These are phyloP conservation scores for Curvularia hawaiiensis DNA, from an alignment of 2,329 filamentous ascomycete genomes.

Conservation along the genomic window DNA sequence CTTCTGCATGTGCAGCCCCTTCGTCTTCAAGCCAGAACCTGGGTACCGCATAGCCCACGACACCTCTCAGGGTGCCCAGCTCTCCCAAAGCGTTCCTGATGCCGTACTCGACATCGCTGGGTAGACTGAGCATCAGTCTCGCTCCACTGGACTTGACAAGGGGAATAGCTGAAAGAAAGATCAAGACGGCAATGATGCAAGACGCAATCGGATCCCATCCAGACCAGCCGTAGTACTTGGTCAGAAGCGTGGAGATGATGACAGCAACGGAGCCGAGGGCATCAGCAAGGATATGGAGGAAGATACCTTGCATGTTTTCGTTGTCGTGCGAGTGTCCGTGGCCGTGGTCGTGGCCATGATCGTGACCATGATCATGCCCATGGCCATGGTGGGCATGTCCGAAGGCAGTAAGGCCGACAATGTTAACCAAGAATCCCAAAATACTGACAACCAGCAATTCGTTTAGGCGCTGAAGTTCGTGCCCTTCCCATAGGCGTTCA, in stretches of 20 bases:
- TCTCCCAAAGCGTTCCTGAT: constrained; percentile 85
- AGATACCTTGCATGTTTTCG: constrained; percentile 98
- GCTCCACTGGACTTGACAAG: constrained; percentile 84
- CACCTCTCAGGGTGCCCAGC: constrained; percentile 79
- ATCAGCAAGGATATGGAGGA: constrained; percentile 92
- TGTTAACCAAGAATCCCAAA: constrained; percentile 84
- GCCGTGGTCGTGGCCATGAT: constrained; percentile 35
- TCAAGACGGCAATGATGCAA: constrained; percentile 89
- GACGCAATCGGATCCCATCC: constrained; percentile 96
- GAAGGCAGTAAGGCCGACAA: constrained; percentile 89
- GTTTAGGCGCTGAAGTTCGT: constrained; percentile 79
- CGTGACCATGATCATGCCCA: constrained; percentile 53
- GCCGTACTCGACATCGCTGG: constrained; percentile 83
- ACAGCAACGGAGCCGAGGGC: constrained; percentile 94
- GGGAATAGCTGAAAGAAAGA: constrained; percentile 89
- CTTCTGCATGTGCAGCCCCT: constrained; percentile 47
- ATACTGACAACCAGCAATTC: constrained; percentile 90
- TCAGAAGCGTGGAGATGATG: constrained; percentile 86
- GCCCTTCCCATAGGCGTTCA: constrained; percentile 82
- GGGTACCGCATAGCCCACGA: constrained; percentile 83
- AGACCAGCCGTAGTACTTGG: constrained; percentile 86
- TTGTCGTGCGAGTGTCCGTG: constrained; percentile 69
- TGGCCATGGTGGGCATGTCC: constrained; percentile 63
- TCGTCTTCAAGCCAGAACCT: constrained; percentile 91
- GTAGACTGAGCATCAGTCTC: constrained; percentile 81